Conservation (phyloP, 2,329 filamentous ascomycete genomes). For the Fusarium continuum region DNA sequence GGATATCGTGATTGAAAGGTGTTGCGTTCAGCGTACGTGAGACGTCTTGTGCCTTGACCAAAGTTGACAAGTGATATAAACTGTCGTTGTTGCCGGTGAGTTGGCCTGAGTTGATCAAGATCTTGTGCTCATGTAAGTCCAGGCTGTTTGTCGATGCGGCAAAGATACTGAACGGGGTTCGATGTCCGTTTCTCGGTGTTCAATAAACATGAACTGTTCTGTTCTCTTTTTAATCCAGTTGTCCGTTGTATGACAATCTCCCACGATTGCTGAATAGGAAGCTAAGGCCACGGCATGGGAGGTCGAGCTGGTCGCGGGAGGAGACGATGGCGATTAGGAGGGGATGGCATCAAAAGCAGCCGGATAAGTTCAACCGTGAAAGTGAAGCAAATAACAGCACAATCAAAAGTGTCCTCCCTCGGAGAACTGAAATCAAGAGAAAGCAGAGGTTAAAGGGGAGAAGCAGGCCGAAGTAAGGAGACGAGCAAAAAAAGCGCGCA, state of each 20-base stretch:
- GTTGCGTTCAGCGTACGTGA: slow-evolving; percentile 8
- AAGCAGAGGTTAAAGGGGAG: slow-evolving; percentile 7
- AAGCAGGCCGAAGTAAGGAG: slow-evolving; percentile 3
- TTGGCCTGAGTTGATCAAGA: slow-evolving; percentile 24
- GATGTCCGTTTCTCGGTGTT: slow-evolving; percentile 17
- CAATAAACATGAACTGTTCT: slow-evolving; percentile 6
- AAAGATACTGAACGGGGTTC: slow-evolving; percentile 5
- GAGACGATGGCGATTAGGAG: slow-evolving; percentile 23
- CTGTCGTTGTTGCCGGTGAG: slow-evolving; percentile 8
- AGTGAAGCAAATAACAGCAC: slow-evolving; percentile 22
- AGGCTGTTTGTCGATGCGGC: slow-evolving; percentile 13
- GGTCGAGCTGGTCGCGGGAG: slow-evolving; percentile 28
- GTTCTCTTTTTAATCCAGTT: neutral
- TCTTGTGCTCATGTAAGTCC: slow-evolving; percentile 34
- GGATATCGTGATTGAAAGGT: slow-evolving; percentile 29
- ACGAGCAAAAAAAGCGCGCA: slow-evolving; percentile 42
- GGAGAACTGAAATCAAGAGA: neutral
- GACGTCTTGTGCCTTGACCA: neutral
- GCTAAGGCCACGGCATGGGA: slow-evolving; percentile 20
- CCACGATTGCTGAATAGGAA: slow-evolving; percentile 7
- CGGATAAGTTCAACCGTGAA: slow-evolving; percentile 5
- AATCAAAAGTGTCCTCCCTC: slow-evolving; percentile 3
- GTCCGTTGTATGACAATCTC: slow-evolving; percentile 7
- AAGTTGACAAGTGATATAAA: slow-evolving; percentile 19
- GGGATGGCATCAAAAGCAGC: slow-evolving; percentile 35